phyloP scores from a whole-genome alignment of 176 grass and related monocot genomes.

The Oryza coarctata region DNA sequence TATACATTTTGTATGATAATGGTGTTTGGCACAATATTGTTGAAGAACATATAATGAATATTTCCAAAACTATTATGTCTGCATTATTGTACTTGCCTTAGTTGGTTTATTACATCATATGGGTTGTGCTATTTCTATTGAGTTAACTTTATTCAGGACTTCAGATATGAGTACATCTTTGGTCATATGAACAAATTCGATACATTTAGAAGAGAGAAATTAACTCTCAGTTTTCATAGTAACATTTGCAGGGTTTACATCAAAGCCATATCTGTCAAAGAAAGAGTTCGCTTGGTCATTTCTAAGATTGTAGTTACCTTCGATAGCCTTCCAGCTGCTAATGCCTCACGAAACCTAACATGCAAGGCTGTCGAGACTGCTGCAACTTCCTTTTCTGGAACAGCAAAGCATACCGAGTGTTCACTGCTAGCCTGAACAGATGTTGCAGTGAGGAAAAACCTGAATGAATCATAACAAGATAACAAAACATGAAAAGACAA shows the following conservation, averaged over 20 bases:
- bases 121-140: neutral
- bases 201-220: neutral
- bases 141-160: neutral
- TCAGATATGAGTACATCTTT: neutral
- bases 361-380: conserved; percentile 76
- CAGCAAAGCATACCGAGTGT: conserved; percentile 98
- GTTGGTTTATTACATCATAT: neutral
- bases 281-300: neutral
- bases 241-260: neutral
- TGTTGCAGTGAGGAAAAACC: conserved; percentile 41
- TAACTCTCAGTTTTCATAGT: neutral
- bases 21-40: conserved; percentile 1
- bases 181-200: neutral
- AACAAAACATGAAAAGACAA: conserved; percentile 19
- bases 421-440: conserved; percentile 89
- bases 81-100: neutral
- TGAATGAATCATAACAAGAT: conserved; percentile 25
- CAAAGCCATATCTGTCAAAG: conserved; percentile 6
- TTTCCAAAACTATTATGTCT: neutral
- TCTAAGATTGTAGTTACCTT: conserved; percentile 51
- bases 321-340: conserved; percentile 89
- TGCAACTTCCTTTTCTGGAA: conserved; percentile 90
- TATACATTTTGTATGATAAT: neutral
- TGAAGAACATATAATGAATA: neutral
- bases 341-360: conserved; percentile 70